Percentiles rank a stretch among this genome's conserved stretches.
Conservation (phyloP, 139 green algal species). For the Chlorella sorokiniana region DNA sequence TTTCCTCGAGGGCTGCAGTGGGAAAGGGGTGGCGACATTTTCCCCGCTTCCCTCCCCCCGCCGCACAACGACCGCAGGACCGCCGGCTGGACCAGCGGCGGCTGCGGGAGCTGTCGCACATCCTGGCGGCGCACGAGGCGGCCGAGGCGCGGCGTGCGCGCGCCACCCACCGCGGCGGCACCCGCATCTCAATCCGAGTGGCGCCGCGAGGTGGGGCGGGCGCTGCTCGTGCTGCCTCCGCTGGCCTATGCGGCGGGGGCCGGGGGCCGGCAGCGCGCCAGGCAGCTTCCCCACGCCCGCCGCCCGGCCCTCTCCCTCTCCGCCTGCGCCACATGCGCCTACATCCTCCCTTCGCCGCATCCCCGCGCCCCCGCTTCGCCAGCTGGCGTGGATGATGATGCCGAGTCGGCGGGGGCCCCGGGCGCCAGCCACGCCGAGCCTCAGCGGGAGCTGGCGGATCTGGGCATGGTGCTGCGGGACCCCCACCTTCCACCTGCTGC, state of each 20-base stretch:
- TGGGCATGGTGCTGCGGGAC: slow-evolving; percentile 77
- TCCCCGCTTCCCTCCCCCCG: too few relatives aligned
- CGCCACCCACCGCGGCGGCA: background rate
- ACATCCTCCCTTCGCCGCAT: background rate
- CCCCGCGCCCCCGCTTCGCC: background rate
- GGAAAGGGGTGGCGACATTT: too few relatives aligned
- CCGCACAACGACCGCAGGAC: background rate
- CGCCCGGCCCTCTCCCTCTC: too few relatives aligned
- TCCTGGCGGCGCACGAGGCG: slow-evolving; percentile 47
- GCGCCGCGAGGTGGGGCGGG: background rate
- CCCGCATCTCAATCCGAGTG: slow-evolving; percentile 4
- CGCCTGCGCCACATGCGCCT: background rate
- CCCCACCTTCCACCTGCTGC: slow-evolving; percentile 73
- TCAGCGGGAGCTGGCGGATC: slow-evolving; percentile 64
- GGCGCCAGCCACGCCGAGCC: slow-evolving; percentile 35
- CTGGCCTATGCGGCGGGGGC: too few relatives aligned
- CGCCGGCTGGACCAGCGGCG: slow-evolving; percentile 51
- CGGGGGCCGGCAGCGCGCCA: too few relatives aligned
- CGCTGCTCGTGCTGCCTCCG: too few relatives aligned
- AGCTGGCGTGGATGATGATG: slow-evolving; percentile 37
- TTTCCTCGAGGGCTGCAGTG: too few relatives aligned
- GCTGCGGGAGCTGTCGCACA: slow-evolving; percentile 60
- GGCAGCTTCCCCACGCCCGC: too few relatives aligned
- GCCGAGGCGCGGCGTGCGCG: background rate
- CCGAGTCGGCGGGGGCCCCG: slow-evolving; percentile 40